phyloP scores from a whole-genome alignment of 75 land plant genomes.

The Picea glauca region DNA sequence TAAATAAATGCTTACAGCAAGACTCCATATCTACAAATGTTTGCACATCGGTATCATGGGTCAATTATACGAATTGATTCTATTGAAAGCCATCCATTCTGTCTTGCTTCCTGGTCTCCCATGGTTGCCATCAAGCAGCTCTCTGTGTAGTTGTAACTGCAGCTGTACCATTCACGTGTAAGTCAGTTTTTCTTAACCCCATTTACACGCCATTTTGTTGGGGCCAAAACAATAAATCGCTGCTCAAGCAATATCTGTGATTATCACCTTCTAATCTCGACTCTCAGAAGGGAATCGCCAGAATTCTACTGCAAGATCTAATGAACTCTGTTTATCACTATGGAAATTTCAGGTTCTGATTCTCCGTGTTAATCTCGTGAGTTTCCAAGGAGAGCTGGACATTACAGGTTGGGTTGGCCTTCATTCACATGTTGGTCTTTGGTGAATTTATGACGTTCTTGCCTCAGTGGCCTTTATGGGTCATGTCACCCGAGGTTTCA shows the following conservation, averaged over 20 bases:
- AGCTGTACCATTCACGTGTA: no score
- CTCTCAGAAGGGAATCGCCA: no score
- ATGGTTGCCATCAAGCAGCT: no score
- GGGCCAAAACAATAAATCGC: neutral
- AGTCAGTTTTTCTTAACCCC: neutral
- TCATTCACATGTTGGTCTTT: neutral
- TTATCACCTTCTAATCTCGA: neutral
- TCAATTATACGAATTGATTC: no score
- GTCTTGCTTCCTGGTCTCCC: no score
- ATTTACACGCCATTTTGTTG: neutral
- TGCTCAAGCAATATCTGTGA: neutral
- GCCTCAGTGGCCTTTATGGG: neutral
- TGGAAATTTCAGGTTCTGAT: neutral
- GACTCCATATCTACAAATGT: no score
- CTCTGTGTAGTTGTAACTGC: no score
- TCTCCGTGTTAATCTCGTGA: neutral
- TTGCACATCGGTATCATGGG: no score
- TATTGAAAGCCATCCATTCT: no score
- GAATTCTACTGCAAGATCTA: neutral
- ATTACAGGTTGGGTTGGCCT: neutral
- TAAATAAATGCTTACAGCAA: no score
- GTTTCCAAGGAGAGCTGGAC: neutral
- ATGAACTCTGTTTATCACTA: no score
- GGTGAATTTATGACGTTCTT: neutral
- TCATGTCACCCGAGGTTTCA: slow-evolving; percentile 2